Evolutionary conservation across 257 asterid genomes (phyloP).

Genomic region (Solanum peruvianum): DNA sequence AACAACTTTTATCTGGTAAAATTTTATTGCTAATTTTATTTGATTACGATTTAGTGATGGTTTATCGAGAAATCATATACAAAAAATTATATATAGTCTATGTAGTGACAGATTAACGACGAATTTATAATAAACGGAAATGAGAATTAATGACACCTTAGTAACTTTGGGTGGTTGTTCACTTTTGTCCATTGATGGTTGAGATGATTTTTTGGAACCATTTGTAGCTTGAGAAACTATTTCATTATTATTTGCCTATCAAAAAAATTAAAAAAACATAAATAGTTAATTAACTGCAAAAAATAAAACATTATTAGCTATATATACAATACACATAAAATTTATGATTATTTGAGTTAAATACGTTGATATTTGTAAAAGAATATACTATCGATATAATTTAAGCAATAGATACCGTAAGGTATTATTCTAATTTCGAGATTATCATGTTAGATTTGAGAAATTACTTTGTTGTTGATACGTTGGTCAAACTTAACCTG

Average conservation of each 20-base stretch:
- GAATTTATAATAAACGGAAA: neutral
- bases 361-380: neutral
- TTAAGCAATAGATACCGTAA: neutral
- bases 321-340: too few species aligned
- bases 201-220: conserved; percentile 65
- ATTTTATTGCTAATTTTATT: neutral
- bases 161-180: conserved; percentile 52
- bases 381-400: neutral
- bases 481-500: neutral
- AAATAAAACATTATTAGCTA: neutral
- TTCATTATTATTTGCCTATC: conserved; percentile 40
- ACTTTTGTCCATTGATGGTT: conserved; percentile 61
- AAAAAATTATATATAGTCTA: neutral
- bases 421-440: neutral
- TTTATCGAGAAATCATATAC: neutral
- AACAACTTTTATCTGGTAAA: too few species aligned
- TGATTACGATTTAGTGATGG: neutral
- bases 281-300: neutral
- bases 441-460: neutral
- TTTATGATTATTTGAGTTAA: neutral
- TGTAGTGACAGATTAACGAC: neutral
- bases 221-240: conserved; percentile 37
- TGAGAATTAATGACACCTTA: conserved; percentile 32
- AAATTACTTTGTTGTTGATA: neutral
- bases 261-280: conserved; percentile 12